These are phyloP conservation scores for Carnegiea gigantea DNA, from an alignment of 179 eudicot species.

Conservation along the genomic window DNA sequence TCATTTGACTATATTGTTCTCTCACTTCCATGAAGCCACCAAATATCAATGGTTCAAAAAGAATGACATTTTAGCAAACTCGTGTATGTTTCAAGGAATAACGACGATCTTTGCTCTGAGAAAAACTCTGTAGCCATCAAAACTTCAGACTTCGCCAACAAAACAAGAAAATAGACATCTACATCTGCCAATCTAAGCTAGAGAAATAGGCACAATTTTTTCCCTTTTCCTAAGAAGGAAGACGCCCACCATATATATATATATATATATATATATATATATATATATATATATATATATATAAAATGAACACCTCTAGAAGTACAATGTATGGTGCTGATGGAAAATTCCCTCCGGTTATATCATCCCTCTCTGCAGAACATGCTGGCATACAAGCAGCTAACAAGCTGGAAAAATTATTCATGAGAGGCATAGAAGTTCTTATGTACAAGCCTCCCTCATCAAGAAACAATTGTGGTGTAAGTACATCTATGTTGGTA, in stretches of 20 bases:
- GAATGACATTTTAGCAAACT: background rate
- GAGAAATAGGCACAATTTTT: background rate
- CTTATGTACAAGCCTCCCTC: slow-evolving; percentile 33
- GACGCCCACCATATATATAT: no score
- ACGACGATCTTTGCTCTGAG: background rate
- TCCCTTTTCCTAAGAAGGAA: no score
- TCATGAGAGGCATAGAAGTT: slow-evolving; percentile 8
- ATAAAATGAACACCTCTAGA: no score
- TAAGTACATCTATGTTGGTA: slow-evolving; percentile 51
- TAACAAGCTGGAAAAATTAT: slow-evolving; percentile 20
- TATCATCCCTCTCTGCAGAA: background rate
- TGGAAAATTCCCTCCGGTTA: slow-evolving; percentile 17
- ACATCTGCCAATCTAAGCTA: background rate
- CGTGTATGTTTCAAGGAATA: no score
- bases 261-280: no score
- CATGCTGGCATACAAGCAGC: background rate
- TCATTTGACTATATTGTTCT: no score
- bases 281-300: no score
- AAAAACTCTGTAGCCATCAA: background rate
- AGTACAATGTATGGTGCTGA: background rate
- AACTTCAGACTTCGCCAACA: background rate
- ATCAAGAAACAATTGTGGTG: background rate
- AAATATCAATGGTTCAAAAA: no score
- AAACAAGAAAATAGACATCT: background rate
- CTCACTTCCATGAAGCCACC: no score